Evolutionary conservation across 2,329 filamentous ascomycete genomes (phyloP), one percentile per base, ranked within the genome.

Genomic region (Sclerotinia glacialis): DNA sequence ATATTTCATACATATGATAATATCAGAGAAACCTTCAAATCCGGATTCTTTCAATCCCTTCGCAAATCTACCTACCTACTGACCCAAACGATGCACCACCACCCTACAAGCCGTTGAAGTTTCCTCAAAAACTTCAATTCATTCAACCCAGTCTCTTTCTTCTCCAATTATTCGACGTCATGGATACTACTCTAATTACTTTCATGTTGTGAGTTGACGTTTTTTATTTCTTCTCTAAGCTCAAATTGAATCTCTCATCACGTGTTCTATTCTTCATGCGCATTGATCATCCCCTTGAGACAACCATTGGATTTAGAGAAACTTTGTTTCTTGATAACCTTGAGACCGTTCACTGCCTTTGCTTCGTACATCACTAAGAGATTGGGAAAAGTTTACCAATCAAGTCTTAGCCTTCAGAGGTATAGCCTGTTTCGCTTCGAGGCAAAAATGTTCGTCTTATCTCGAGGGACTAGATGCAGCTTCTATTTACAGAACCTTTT

Each of bases 121-220:
- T 40, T 46, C 28, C 50, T 26, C 53, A 23, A 56, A 46, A 37
- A 37, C 40, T 58, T n/a, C n/a, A 28, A 58, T 58, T 14, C 16
- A 34, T 49, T 28, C 31, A 58, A 58, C 31, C 21, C 40, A 47
- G 31, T 40, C n/a, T 26, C n/a, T 49, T 47, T 64, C 64, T 49
- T 62, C 54, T 66, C 69, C 64, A 47, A 70, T 68, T 63, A 63
- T 65, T 56, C 70, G 67, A 56, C 67, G 68, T 55, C 26, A 74
- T 74, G 73, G 73, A 74, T 52, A 89, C 87, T 28, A 88, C 88
- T 67, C 85, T 90, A 71, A 83, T 89, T 75, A 89, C 88, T 68
- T 90, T 90, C 76, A 82, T 87, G 78, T 78, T 89, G 86, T 89
- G 80, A 58, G 62, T 58, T 26, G 6, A 49, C 16, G 12, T 5